Conservation (phyloP, 2,329 filamentous ascomycete species). For the Septoria linicola region DNA sequence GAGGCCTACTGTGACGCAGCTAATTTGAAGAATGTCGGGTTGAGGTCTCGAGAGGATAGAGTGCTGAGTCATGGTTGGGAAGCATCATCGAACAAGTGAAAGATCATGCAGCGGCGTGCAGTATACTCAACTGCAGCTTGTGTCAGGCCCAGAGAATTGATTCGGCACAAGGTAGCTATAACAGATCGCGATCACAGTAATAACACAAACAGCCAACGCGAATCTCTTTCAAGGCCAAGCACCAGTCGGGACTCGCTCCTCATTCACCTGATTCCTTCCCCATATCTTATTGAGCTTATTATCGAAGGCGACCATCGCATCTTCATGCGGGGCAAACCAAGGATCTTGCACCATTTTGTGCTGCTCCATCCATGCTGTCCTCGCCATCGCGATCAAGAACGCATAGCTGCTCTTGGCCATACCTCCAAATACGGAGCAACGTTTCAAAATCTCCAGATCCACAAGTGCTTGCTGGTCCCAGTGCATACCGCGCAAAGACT, state of each 20-base stretch:
- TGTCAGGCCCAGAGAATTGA: neutral
- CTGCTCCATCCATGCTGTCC: slow-evolving; percentile 32
- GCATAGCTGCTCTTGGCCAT: slow-evolving; percentile 45
- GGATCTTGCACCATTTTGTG: slow-evolving; percentile 11
- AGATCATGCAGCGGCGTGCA: too few relatives aligned
- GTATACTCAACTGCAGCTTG: too few relatives aligned
- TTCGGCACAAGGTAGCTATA: too few relatives aligned
- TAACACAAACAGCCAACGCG: neutral
- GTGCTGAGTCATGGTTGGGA: too few relatives aligned
- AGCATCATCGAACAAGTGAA: too few relatives aligned
- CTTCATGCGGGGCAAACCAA: slow-evolving; percentile 6
- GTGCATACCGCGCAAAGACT: slow-evolving; percentile 39
- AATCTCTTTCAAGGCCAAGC: slow-evolving; percentile 14
- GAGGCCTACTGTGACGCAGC: too few relatives aligned
- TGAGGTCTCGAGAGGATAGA: too few relatives aligned
- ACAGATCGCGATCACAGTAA: too few relatives aligned
- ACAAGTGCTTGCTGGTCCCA: slow-evolving; percentile 52
- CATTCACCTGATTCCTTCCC: slow-evolving; percentile 25
- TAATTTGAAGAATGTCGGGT: too few relatives aligned
- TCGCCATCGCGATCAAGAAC: slow-evolving; percentile 47
- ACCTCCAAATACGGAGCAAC: slow-evolving; percentile 46
- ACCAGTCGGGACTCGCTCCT: slow-evolving; percentile 17
- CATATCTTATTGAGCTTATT: slow-evolving; percentile 27
- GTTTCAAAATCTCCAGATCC: slow-evolving; percentile 51
- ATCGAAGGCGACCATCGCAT: slow-evolving; percentile 20